Evolutionary conservation across 345 rosid genomes (phyloP), one percentile per base, ranked within the genome.

Genomic region (Physaria fendleri): DNA sequence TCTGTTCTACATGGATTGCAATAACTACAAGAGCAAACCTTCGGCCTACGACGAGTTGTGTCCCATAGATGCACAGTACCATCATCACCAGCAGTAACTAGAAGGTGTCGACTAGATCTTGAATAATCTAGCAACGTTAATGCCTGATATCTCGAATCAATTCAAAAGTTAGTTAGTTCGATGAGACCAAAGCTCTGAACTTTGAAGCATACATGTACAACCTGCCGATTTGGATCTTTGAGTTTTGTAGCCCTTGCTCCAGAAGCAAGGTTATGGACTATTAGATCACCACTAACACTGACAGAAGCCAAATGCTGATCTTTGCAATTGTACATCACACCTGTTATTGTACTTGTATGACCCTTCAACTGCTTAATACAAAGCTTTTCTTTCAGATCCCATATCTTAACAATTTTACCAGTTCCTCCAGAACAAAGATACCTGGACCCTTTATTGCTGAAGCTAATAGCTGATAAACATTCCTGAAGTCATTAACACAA

Each of bases 41-140:
- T 94, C 22, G 97, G 96, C 71, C 70, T 78, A 34, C 92, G 90
- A 55, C 96, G 88, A 68, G 95, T 90, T 23, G 95, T 82, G 62
- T 94, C 99, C 99, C 99, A 94, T 64, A 94, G 75, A 77, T 84
- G 94, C 21, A 85, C 77, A 47, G 99, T 83, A 8, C 99, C 99
- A 75, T 94, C 99, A 82, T 94, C 97, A 48, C 99, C 99, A 33
- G 99, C 92, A 64, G 97, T 87, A 47, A 81, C 85, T 79, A 94
- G 77, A 68, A 94, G 87, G 68, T 90, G 99, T 24, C 96, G 82
- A 72, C 95, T 87, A 59, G 75, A 73, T 71, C 90, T 76, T 32
- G 99, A 90, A 85, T 87, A 90, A 71, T 94, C 99, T 71, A 94
- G 95, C 80, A 87, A 91, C 81, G 88, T 84, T 50, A 94, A 75